phyloP scores from a whole-genome alignment of 371 early-diverging fungal genomes.

The Rhizomucor pusillus region DNA sequence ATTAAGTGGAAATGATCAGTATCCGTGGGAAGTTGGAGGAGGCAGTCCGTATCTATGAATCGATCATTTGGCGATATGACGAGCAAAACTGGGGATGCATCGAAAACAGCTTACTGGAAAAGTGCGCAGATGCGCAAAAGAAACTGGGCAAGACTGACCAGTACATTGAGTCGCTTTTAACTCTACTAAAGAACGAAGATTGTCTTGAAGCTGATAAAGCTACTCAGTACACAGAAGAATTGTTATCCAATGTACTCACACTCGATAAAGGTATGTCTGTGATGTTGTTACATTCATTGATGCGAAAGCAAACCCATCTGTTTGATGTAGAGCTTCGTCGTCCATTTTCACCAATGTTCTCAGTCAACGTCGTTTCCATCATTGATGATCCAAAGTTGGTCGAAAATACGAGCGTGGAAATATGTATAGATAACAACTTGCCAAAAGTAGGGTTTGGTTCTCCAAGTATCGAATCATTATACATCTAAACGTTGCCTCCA shows the following conservation, averaged over 20 bases:
- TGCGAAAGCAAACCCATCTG: neutral
- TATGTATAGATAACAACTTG: conserved; percentile 56
- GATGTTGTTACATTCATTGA: neutral
- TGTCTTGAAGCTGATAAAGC: conserved; percentile 45
- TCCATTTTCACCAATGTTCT: conserved; percentile 59
- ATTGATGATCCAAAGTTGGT: conserved; percentile 61
- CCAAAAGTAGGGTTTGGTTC: conserved; percentile 42
- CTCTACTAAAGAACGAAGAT: conserved; percentile 54
- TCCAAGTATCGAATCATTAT: too few relatives aligned
- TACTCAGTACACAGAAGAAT: conserved; percentile 51
- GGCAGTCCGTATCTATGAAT: conserved; percentile 68
- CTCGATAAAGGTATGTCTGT: conserved; percentile 40
- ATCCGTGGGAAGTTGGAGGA: conserved; percentile 61
- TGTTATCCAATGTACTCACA: conserved; percentile 38
- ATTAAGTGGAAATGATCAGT: conserved; percentile 44
- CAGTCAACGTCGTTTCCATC: conserved; percentile 52
- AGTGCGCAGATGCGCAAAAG: conserved; percentile 67
- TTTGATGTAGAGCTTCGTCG: conserved; percentile 17
- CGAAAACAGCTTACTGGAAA: conserved; percentile 70
- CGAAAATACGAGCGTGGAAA: conserved; percentile 57
- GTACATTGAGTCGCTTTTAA: conserved; percentile 61
- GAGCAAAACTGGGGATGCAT: conserved; percentile 70
- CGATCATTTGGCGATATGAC: conserved; percentile 62
- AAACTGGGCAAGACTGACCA: conserved; percentile 54
- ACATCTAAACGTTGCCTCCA: neutral